phyloP scores from a whole-genome alignment of 768 basidiomycete genomes.

The Antrodiella citrinella region DNA sequence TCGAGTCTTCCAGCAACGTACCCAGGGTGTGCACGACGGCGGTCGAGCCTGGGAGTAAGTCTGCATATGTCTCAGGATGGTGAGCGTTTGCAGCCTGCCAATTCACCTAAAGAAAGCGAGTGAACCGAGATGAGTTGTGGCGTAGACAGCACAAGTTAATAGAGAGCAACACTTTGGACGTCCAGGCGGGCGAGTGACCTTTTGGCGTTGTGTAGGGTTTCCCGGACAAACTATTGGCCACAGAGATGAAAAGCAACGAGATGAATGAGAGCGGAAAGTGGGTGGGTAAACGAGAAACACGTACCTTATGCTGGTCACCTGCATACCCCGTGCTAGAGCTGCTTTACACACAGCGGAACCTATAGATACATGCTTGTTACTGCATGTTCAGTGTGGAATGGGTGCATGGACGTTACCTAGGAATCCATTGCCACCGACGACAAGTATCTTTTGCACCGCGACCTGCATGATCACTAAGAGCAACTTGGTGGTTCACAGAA shows the following conservation, averaged over 20 bases:
- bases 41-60: slow-evolving; percentile 54
- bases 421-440: slow-evolving; percentile 98
- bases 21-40: slow-evolving; percentile 94
- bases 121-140: neutral
- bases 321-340: slow-evolving; percentile 77
- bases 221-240: slow-evolving; percentile 80
- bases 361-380: slow-evolving; percentile 23
- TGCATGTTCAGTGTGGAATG: neutral
- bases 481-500: no score
- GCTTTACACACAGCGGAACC: slow-evolving; percentile 90
- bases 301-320: slow-evolving; percentile 87
- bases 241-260: neutral
- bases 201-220: slow-evolving; percentile 80
- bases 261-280: neutral
- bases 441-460: slow-evolving; percentile 59
- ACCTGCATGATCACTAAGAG: slow-evolving; percentile 13
- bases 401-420: slow-evolving; percentile 52
- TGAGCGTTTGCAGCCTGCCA: slow-evolving; percentile 87
- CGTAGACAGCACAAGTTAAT: neutral
- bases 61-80: slow-evolving; percentile 60
- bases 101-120: slow-evolving; percentile 48
- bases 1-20: slow-evolving; percentile 71
- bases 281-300: slow-evolving; percentile 9
- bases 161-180: slow-evolving; percentile 45
- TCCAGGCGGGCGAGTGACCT: slow-evolving; percentile 87